Conservation (phyloP, 352 stramenopile species). For the Blastocystis sp. region DNA sequence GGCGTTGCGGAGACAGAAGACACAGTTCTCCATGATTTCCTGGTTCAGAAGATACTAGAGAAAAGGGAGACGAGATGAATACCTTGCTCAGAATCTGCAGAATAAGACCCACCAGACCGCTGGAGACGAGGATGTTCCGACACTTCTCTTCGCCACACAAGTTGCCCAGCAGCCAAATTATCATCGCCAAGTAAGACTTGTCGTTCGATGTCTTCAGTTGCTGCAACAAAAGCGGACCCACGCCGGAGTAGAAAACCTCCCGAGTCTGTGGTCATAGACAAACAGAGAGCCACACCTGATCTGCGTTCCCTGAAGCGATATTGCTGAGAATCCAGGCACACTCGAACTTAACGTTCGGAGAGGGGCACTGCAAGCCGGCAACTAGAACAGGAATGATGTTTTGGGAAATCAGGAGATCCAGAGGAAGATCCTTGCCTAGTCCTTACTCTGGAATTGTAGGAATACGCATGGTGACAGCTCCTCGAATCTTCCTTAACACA, state of each 20-base stretch:
- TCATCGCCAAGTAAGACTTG: slow-evolving; percentile 21
- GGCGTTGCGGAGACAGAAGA: slow-evolving; percentile 23
- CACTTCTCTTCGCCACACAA: slow-evolving; percentile 37
- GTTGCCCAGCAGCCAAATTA: not conserved
- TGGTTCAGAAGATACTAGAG: slow-evolving; percentile 24
- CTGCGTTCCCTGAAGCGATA: slow-evolving; percentile 8
- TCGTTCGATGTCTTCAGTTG: not conserved
- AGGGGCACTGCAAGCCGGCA: not conserved
- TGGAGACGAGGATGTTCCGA: slow-evolving; percentile 10
- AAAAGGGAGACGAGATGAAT: not conserved
- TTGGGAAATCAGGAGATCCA: not conserved
- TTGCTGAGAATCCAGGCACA: slow-evolving; percentile 55
- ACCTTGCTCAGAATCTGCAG: slow-evolving; percentile 24
- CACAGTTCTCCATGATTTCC: slow-evolving; percentile 56
- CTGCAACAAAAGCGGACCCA: not conserved
- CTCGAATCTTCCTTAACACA: not conserved
- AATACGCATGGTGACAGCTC: slow-evolving; percentile 30
- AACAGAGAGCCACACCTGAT: not conserved
- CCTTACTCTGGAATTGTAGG: not conserved
- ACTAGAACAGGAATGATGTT: slow-evolving; percentile 23
- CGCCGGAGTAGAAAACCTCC: slow-evolving; percentile 41
- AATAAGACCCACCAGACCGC: not conserved
- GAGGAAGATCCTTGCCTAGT: not conserved
- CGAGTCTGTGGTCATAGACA: not conserved
- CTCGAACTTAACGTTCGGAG: slow-evolving; percentile 17